Conservation (phyloP, 805 yeast species). For the Wickerhamiella kurtzmanii region DNA sequence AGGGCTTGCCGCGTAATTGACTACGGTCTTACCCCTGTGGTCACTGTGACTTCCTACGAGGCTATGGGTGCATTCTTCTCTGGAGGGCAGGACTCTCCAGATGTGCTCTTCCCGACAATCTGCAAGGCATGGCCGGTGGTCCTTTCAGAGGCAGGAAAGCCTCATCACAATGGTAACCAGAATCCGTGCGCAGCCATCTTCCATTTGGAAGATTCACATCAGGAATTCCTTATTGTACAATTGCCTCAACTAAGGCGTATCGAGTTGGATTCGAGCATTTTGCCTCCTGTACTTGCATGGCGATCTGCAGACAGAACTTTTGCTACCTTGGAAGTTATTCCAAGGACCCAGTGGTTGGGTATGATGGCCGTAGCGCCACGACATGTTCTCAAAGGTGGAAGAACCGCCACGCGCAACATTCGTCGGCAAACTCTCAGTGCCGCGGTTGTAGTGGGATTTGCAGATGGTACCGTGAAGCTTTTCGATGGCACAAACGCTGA, state of each 20-base stretch:
- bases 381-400: constrained; percentile 64
- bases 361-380: constrained; percentile 43
- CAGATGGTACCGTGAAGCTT: constrained; percentile 63
- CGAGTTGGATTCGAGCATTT: constrained; percentile 40
- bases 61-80: constrained; percentile 66
- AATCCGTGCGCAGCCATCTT: constrained; percentile 44
- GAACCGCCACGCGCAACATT: constrained; percentile 40
- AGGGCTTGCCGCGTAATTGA: constrained; percentile 34
- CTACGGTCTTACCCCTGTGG: constrained; percentile 67
- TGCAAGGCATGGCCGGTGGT: constrained; percentile 6
- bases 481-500: constrained; percentile 78
- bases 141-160: constrained; percentile 9
- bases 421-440: constrained; percentile 48
- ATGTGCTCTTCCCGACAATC: constrained; percentile 4
- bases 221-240: constrained; percentile 7
- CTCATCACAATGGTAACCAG: constrained; percentile 55
- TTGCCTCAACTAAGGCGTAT: constrained; percentile 21
- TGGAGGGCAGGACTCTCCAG: constrained; percentile 26
- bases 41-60: constrained; percentile 69
- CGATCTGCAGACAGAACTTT: constrained; percentile 57
- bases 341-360: constrained; percentile 65
- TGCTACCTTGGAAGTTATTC: constrained; percentile 42
- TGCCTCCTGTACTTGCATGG: constrained; percentile 75
- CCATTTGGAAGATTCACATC: not conserved
- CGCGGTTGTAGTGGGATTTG: constrained; percentile 43